These are phyloP conservation scores for Paecilomyces formosus DNA, from an alignment of 2,329 filamentous ascomycete genomes.

Conservation along the genomic window DNA sequence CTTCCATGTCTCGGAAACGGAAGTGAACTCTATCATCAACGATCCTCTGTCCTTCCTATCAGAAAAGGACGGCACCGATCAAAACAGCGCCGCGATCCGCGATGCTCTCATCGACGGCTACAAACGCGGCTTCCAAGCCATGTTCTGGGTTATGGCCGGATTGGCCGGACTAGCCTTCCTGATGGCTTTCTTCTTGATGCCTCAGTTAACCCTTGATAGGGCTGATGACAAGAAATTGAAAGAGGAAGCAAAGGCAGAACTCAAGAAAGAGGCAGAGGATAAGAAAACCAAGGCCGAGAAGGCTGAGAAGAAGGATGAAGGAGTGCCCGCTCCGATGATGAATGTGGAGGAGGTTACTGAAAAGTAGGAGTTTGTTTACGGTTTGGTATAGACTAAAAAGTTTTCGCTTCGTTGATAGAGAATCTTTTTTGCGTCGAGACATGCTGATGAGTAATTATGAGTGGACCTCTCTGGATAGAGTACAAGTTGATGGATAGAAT, in stretches of 20 bases:
- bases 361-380: neutral
- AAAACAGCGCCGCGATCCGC: constrained; percentile 10
- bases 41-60: constrained; percentile 22
- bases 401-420: neutral
- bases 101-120: constrained; percentile 28
- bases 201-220: constrained; percentile 23
- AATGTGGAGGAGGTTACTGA: neutral
- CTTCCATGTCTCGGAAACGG: constrained; percentile 13
- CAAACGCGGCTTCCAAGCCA: constrained; percentile 29
- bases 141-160: constrained; percentile 32
- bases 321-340: neutral
- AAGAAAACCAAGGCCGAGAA: neutral
- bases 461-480: neutral
- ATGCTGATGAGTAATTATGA: neutral
- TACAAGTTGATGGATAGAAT: neutral
- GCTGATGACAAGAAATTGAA: constrained; percentile 23
- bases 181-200: constrained; percentile 28
- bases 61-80: constrained; percentile 12
- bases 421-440: neutral
- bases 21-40: constrained; percentile 20
- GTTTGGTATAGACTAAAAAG: neutral
- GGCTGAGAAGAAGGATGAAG: neutral
- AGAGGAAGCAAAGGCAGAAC: constrained; percentile 17
- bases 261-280: neutral
- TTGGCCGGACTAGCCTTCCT: constrained; percentile 28